Evolutionary conservation across 345 rosid species (phyloP), one percentile per base, ranked within the genome.

Genomic region (Citrus australasica): DNA sequence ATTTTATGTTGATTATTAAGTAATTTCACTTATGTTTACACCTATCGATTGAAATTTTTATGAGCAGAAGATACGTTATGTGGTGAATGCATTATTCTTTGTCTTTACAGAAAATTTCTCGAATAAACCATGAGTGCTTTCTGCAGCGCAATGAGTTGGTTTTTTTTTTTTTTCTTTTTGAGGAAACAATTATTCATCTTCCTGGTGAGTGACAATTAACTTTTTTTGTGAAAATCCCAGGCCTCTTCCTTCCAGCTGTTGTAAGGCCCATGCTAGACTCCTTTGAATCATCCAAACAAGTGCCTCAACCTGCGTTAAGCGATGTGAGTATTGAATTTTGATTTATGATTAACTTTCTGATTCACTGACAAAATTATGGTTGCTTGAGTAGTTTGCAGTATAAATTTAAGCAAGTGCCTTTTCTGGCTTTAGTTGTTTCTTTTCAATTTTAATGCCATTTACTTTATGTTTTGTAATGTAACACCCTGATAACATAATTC

Each of bases 261-360:
- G 98, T 94, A 71, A 91, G 97, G 84, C 99, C 99, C 78, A 90
- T 97, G 24, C 85, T 97, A 33, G 98, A 97, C 82, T 97, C 99
- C 17, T 82, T 92, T 22, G 98, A 93, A 84, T 83, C 97, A 28
- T 86, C 95, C 66, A 93, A 97, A 84, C 86, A 91, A 84, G 96
- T 97, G 73, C 88, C 88, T 73, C 94, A 87, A 60, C 93, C 98
- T 75, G 84, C 97, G 24, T 80, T 92, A 71, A 90, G 85, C 56
- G 91, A 93, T 84, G 99, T 97, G 79, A 90, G 98, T 82, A 28
- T 53, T 71, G 59, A 9, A 46, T n/a, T 76, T 79, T 0, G 33
- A 24, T 55, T 62, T 38, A 24, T 66, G 64, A 35, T 66, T 21
- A 25, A 2, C 38, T 48, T 73, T 46, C 11, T 64, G 30, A 13